Percentiles rank a stretch among this genome's conserved stretches.
phyloP scores from a whole-genome alignment of 75 land plant species.

The Picea sitchensis region DNA sequence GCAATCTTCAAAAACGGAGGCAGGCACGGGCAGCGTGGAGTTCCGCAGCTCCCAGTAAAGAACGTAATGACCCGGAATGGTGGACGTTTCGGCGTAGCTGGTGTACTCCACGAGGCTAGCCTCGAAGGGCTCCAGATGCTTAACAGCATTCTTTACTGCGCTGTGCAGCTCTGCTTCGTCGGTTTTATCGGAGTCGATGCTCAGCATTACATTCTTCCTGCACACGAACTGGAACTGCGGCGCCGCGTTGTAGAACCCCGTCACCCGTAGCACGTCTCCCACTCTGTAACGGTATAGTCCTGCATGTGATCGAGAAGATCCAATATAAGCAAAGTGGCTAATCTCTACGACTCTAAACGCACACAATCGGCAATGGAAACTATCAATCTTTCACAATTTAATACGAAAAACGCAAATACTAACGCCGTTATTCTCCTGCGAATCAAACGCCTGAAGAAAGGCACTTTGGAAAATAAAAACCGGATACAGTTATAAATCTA shows the following conservation, averaged over 20 bases:
- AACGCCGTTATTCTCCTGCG: too few relatives aligned
- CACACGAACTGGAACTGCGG: slow-evolving; percentile 73
- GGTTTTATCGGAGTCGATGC: slow-evolving; percentile 20
- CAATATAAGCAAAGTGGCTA: background rate
- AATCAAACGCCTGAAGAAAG: too few relatives aligned
- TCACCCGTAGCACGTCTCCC: slow-evolving; percentile 73
- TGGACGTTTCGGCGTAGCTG: slow-evolving; percentile 28
- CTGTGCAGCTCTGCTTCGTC: slow-evolving; percentile 26
- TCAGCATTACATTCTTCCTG: slow-evolving; percentile 18
- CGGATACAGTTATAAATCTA: background rate
- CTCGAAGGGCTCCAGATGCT: background rate
- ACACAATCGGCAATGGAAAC: too few relatives aligned
- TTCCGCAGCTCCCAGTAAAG: slow-evolving; percentile 67
- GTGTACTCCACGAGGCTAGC: slow-evolving; percentile 28
- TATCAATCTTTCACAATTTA: background rate
- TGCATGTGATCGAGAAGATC: slow-evolving; percentile 10
- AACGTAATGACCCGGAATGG: slow-evolving; percentile 50
- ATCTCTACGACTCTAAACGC: background rate
- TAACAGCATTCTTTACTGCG: slow-evolving; percentile 14
- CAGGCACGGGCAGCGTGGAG: slow-evolving; percentile 59
- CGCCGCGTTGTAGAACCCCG: slow-evolving; percentile 80
- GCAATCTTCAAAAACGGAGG: slow-evolving; percentile 24
- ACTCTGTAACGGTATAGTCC: slow-evolving; percentile 81
- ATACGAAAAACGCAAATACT: background rate
- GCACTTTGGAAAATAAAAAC: too few relatives aligned